Base-by-base conservation (phyloP, 495 filamentous ascomycete species). In the Thozetella sp. region DNA sequence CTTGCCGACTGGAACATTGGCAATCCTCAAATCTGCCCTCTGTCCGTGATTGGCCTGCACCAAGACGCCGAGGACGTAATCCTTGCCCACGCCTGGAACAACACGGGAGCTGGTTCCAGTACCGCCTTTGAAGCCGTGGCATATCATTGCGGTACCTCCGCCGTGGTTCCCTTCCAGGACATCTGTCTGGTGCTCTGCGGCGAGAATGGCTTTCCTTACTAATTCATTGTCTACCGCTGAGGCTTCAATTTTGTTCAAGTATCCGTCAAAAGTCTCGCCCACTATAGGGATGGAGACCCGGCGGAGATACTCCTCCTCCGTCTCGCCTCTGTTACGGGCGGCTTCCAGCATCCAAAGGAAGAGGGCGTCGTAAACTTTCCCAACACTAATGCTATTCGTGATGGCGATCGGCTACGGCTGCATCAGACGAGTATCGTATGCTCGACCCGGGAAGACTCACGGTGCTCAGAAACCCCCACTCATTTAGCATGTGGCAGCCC, bases 71-170 rank as follows among this genome's bases (percentile, higher is more conserved):
- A 86, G 70, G 0, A 81, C 83, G 58, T 82, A 85, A 23, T 59
- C 63, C 60, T 69, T 75, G 13, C 55, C 59, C 24, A 52, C 53
- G 24, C 27, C 63, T 4, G 43, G 43, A 9, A 84, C 70, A 1
- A 81, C 37, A n/a, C 82, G 67, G 59, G 76, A 80, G 20, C 75
- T 73, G 1, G 73, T 79, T 20, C 81, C 80, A 4, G 82, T 84
- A 10, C 81, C 82, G 0, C 78, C 82, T 60, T 83, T 82, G 60
- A 77, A 82, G 53, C 72, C 72, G 57, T 83, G 77, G 50, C 75
- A 79, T 9, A 78, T 68, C 80, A 82, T 84, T 22, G 82, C 83
- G 20, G 80, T 79, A 2, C 83, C 81, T 15, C 83, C 83, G 3
- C 81, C 82, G 0, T 72, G 76, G 50, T 78, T 79, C 0, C 82